A percentile compares a stretch with the other conserved stretches of the same genome.
Conservation (phyloP, 148 eudicot genomes). For the Rhododendron kiyosumense region DNA sequence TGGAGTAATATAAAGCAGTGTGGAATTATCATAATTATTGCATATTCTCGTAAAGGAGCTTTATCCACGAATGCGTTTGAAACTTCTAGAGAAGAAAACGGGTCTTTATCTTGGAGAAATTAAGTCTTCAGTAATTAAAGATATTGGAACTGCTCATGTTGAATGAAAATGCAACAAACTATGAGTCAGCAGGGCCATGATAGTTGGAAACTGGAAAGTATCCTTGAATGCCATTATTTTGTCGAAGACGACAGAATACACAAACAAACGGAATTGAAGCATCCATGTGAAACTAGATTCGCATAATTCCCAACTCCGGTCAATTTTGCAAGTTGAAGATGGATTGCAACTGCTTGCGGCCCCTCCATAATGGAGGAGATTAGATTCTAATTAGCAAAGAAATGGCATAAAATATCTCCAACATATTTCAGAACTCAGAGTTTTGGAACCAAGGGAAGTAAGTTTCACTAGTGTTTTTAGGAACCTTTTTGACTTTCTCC, state of each 20-base stretch:
- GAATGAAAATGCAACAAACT: background rate
- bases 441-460: background rate
- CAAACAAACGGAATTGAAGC: background rate
- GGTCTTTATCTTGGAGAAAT: background rate
- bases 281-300: background rate
- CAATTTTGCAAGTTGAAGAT: background rate
- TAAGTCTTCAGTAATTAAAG: background rate
- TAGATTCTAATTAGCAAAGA: background rate
- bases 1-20: background rate
- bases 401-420: background rate
- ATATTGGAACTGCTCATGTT: background rate
- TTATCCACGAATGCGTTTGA: background rate
- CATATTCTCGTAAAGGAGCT: background rate
- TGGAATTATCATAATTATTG: background rate
- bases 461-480: background rate
- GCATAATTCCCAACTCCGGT: background rate
- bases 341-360: too few species aligned
- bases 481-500: background rate
- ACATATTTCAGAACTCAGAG: background rate
- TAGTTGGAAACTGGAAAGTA: background rate
- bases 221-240: background rate
- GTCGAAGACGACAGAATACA: background rate
- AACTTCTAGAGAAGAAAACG: background rate
- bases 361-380: too few species aligned
- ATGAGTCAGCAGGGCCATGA: background rate